Evolutionary conservation across 441 rosid species (phyloP).

Genomic region (Populus hybrid): DNA sequence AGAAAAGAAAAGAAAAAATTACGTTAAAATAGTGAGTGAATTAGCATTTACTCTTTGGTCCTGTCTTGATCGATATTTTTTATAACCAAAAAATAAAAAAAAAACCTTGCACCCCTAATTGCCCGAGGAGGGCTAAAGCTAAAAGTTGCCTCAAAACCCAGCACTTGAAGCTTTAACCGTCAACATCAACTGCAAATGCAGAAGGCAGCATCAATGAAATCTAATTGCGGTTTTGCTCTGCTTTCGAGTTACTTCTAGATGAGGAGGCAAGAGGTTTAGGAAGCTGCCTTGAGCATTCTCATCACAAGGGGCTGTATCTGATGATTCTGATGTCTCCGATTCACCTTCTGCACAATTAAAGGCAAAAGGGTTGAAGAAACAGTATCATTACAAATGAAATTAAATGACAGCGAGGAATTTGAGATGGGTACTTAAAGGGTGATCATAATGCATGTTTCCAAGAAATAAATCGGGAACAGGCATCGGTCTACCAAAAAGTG

Average conservation of each 20-base stretch:
- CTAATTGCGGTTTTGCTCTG: slow-evolving; percentile 16
- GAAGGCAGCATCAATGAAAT: not conserved
- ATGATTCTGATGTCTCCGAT: slow-evolving; percentile 41
- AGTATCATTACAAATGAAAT: not conserved
- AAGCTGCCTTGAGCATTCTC: slow-evolving; percentile 47
- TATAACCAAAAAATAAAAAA: not conserved
- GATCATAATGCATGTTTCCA: not conserved
- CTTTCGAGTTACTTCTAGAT: slow-evolving; percentile 33
- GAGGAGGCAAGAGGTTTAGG: slow-evolving; percentile 38
- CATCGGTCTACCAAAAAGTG: slow-evolving; percentile 77
- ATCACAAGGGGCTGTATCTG: slow-evolving; percentile 27
- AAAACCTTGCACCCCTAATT: slow-evolving; percentile 1
- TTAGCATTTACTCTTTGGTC: slow-evolving; percentile 1
- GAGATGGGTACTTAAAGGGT: not conserved
- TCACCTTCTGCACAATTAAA: slow-evolving; percentile 49
- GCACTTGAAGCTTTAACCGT: slow-evolving; percentile 13
- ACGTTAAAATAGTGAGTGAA: slow-evolving; percentile 14
- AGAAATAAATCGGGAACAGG: not conserved
- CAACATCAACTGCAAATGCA: slow-evolving; percentile 1
- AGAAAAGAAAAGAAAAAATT: not conserved
- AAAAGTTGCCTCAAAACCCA: slow-evolving; percentile 23
- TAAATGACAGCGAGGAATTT: not conserved
- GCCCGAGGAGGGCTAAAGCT: slow-evolving; percentile 8
- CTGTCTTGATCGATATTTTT: not conserved
- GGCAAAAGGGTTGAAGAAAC: not conserved